These are phyloP conservation scores for Aspergillus leporis DNA, from an alignment of 495 filamentous ascomycete species.

Conservation along the genomic window DNA sequence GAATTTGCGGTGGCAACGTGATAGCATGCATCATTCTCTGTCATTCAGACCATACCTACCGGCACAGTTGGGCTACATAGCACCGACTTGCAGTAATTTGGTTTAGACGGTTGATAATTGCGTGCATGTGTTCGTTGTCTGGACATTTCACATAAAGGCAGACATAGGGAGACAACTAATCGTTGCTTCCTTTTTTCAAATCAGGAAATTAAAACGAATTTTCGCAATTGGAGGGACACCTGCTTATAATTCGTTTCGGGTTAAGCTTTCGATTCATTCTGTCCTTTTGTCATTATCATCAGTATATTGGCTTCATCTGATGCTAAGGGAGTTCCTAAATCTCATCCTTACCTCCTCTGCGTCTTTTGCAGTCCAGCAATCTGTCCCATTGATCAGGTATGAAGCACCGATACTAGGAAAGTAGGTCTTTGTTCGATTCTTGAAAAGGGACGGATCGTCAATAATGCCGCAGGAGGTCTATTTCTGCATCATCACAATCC, in stretches of 20 bases:
- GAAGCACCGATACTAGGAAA: neutral
- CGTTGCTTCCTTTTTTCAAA: neutral
- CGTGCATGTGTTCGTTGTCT: neutral
- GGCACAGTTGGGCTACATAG: too few relatives aligned
- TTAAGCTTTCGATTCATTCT: neutral
- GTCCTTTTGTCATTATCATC: neutral
- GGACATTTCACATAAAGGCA: neutral
- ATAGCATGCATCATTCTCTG: neutral
- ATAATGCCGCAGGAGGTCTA: neutral
- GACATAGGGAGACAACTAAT: too few relatives aligned
- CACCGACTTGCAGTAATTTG: neutral
- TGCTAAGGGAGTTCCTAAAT: neutral
- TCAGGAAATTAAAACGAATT: too few relatives aligned
- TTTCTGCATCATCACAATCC: slow-evolving; percentile 1
- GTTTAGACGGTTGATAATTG: neutral
- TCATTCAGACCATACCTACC: neutral
- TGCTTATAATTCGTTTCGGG: neutral
- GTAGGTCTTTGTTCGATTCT: neutral
- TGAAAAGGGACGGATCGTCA: neutral
- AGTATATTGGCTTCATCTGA: neutral
- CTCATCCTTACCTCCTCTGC: neutral
- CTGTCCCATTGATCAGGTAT: neutral
- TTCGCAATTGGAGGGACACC: too few relatives aligned
- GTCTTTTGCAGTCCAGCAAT: neutral
- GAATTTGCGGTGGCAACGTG: neutral